Evolutionary conservation across 2,329 filamentous ascomycete genomes (phyloP).

Genomic region (Ilyonectria sp.): DNA sequence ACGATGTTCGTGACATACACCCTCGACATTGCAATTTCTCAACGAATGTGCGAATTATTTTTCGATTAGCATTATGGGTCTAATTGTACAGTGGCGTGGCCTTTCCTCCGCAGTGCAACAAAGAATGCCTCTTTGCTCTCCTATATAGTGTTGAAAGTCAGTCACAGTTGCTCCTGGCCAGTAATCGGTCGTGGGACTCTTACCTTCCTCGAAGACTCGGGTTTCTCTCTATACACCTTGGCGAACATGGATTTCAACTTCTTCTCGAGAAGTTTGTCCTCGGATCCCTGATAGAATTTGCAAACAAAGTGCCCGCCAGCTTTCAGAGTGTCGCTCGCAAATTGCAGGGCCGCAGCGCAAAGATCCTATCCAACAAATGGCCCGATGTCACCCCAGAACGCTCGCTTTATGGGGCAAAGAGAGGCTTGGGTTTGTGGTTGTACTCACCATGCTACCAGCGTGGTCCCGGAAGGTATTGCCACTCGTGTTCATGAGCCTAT

Average conservation of each 20-base stretch:
- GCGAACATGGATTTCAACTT: conserved; percentile 83
- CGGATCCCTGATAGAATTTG: conserved; percentile 95
- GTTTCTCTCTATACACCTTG: conserved; percentile 89
- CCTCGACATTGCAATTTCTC: not conserved
- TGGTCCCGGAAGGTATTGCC: conserved; percentile 91
- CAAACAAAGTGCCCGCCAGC: conserved; percentile 92
- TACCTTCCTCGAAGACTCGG: conserved; percentile 90
- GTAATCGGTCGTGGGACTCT: conserved; percentile 45
- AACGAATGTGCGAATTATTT: not conserved
- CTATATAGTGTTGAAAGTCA: conserved; percentile 40
- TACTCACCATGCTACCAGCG: conserved; percentile 90
- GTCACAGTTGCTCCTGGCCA: not conserved
- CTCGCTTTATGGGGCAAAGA: not conserved
- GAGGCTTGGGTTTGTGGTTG: not conserved
- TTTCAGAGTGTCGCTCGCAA: conserved; percentile 87
- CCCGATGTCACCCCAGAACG: conserved; percentile 19
- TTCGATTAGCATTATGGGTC: not conserved
- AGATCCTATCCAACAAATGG: conserved; percentile 76
- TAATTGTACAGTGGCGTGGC: conserved; percentile 50
- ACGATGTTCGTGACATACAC: not conserved
- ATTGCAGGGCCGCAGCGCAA: conserved; percentile 86
- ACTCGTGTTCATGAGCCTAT: conserved; percentile 99
- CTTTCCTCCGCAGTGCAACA: conserved; percentile 81
- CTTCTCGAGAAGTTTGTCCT: conserved; percentile 85
- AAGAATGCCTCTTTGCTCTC: conserved; percentile 84